phyloP scores from a whole-genome alignment of 176 grass and related monocot species.

The Poa annua region DNA sequence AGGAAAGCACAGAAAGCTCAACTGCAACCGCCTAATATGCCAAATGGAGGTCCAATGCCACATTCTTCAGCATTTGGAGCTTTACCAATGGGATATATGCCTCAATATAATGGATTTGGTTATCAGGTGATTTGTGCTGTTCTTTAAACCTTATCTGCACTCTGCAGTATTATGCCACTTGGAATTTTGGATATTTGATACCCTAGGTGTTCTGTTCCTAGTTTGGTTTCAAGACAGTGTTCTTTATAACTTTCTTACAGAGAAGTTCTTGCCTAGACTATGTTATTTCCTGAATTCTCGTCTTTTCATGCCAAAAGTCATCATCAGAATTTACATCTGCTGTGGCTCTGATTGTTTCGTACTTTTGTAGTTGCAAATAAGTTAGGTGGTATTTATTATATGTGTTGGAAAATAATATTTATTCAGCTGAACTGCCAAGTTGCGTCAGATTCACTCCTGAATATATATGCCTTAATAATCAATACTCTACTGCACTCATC shows the following conservation, averaged over 20 bases:
- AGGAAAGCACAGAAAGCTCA: constrained; percentile 95
- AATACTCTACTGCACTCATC: not conserved
- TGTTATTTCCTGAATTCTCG: not conserved
- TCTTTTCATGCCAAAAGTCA: not conserved
- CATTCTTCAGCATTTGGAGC: constrained; percentile 90
- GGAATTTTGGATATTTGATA: not conserved
- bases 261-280: not conserved
- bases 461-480: not conserved
- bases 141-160: constrained; percentile 14
- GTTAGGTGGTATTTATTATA: not conserved
- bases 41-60: constrained; percentile 66
- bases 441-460: not conserved
- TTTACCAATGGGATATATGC: constrained; percentile 91
- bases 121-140: constrained; percentile 72
- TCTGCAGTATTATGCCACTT: constrained; percentile 5
- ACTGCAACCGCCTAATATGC: constrained; percentile 62
- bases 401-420: not conserved
- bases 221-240: not conserved
- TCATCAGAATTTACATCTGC: not conserved
- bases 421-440: not conserved
- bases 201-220: not conserved
- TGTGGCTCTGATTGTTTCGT: not conserved
- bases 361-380: constrained; percentile 2
- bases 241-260: not conserved
- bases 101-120: constrained; percentile 90